Percentiles rank a stretch among this genome's conserved stretches.
These are phyloP conservation scores for Sordariomycetes sp. DNA, from an alignment of 2,329 filamentous ascomycete species.

Conservation along the genomic window DNA sequence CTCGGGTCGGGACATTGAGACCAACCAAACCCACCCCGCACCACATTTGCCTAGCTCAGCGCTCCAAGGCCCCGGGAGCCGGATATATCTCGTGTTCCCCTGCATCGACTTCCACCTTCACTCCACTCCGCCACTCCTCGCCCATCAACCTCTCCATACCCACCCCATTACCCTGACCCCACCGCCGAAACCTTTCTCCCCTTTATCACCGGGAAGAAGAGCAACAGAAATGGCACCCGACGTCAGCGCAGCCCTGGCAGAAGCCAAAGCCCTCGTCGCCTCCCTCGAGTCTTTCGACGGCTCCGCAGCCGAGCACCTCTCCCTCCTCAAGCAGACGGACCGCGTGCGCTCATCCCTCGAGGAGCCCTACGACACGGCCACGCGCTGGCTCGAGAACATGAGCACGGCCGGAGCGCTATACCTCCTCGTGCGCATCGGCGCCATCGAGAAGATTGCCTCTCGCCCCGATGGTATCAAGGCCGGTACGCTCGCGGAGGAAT, in stretches of 20 bases:
- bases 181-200: not conserved
- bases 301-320: conserved; percentile 6
- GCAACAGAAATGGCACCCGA: conserved; percentile 6
- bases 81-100: too few relatives aligned
- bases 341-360: conserved; percentile 10
- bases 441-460: conserved; percentile 9
- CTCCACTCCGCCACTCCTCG: not conserved
- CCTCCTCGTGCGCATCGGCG: conserved; percentile 8
- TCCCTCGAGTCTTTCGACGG: conserved; percentile 11
- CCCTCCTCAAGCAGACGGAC: conserved; percentile 9
- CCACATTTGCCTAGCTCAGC: not conserved
- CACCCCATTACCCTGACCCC: not conserved
- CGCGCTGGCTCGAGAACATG: conserved; percentile 11
- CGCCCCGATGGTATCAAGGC: conserved; percentile 7
- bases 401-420: conserved; percentile 10
- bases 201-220: not conserved
- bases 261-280: conserved; percentile 13
- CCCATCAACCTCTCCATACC: not conserved
- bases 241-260: conserved; percentile 12
- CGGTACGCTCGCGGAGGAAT: conserved; percentile 9
- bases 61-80: not conserved
- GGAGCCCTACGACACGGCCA: conserved; percentile 10
- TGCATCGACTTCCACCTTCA: not conserved
- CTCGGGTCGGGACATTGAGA: not conserved
- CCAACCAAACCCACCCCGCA: not conserved